Percentiles rank a stretch among this genome's conserved stretches.
These are phyloP conservation scores for Xylariaceae sp. DNA, from an alignment of 2,329 filamentous ascomycete species.

Conservation along the genomic window DNA sequence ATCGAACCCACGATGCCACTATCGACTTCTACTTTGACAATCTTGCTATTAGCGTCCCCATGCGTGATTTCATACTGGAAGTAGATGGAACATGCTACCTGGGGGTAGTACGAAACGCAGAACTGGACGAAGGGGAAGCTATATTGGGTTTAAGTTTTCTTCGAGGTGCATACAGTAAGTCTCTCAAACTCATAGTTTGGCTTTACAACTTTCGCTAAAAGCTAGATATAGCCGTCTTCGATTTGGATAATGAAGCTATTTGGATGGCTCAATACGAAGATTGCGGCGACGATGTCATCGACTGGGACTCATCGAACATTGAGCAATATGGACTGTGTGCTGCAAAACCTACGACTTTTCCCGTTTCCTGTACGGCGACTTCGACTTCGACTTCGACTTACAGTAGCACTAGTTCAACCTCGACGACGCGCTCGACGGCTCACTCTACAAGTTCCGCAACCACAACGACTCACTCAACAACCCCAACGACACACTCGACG, in stretches of 20 bases:
- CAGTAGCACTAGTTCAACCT: conserved; percentile 1
- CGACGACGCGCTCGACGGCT: not conserved
- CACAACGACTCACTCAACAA: not conserved
- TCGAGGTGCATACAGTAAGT: conserved; percentile 30
- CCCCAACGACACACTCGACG: not conserved
- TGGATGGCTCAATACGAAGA: conserved; percentile 33
- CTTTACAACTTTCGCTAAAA: not conserved
- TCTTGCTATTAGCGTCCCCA: conserved; percentile 24
- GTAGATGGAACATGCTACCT: conserved; percentile 22
- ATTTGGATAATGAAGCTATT: conserved; percentile 25
- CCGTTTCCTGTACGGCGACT: conserved; percentile 10
- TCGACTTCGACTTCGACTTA: conserved; percentile 7
- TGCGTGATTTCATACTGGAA: conserved; percentile 30
- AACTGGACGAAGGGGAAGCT: not conserved
- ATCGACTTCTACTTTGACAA: conserved; percentile 29
- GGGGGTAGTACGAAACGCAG: not conserved
- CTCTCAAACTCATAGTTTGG: not conserved
- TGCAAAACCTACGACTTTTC: conserved; percentile 6
- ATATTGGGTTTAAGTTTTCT: conserved; percentile 30
- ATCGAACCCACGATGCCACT: conserved; percentile 25
- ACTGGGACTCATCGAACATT: conserved; percentile 15
- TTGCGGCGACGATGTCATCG: conserved; percentile 26
- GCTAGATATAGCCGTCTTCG: conserved; percentile 26
- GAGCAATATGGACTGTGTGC: conserved; percentile 21
- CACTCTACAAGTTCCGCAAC: not conserved